A percentile compares a stretch with the other conserved stretches of the same genome.
These are phyloP conservation scores for Fusarium longipes DNA, from an alignment of 2,329 filamentous ascomycete species.

Conservation along the genomic window DNA sequence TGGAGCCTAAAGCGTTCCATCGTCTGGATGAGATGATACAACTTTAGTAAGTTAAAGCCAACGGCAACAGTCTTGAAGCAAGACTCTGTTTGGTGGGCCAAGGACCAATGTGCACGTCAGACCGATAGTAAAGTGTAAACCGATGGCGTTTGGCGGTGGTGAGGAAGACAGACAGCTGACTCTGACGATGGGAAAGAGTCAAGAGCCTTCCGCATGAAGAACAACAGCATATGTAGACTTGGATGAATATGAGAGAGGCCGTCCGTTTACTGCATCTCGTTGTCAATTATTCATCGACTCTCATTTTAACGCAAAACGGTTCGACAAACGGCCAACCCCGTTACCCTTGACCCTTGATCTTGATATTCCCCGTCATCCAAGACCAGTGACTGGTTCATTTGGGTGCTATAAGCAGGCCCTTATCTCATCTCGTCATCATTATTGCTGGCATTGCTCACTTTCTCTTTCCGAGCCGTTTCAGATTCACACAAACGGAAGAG, in stretches of 20 bases:
- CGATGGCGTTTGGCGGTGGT: constrained; percentile 18
- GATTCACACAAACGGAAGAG: constrained; percentile 28
- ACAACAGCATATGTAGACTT: constrained; percentile 19
- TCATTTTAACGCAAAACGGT: constrained; percentile 36
- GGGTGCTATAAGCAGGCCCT: constrained; percentile 20
- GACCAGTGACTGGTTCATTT: constrained; percentile 10
- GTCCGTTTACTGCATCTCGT: neutral
- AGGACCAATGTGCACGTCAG: constrained; percentile 41
- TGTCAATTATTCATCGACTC: constrained; percentile 3
- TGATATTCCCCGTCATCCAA: constrained; percentile 26
- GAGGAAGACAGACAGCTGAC: no score
- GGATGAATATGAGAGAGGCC: constrained; percentile 4
- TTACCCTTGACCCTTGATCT: constrained; percentile 37
- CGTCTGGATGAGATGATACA: constrained; percentile 16
- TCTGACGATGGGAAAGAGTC: constrained; percentile 18
- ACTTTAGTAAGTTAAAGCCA: constrained; percentile 10
- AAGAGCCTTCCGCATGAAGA: constrained; percentile 13
- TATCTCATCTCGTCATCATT: constrained; percentile 44
- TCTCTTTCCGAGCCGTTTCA: constrained; percentile 23
- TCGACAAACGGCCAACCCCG: constrained; percentile 34
- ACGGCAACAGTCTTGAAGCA: constrained; percentile 11
- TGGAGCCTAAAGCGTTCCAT: constrained; percentile 33
- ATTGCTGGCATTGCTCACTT: constrained; percentile 23
- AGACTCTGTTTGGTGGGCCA: constrained; percentile 34
- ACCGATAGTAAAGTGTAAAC: constrained; percentile 24